Conservation (phyloP, 768 basidiomycete species). For the Tricholoma sp. region DNA sequence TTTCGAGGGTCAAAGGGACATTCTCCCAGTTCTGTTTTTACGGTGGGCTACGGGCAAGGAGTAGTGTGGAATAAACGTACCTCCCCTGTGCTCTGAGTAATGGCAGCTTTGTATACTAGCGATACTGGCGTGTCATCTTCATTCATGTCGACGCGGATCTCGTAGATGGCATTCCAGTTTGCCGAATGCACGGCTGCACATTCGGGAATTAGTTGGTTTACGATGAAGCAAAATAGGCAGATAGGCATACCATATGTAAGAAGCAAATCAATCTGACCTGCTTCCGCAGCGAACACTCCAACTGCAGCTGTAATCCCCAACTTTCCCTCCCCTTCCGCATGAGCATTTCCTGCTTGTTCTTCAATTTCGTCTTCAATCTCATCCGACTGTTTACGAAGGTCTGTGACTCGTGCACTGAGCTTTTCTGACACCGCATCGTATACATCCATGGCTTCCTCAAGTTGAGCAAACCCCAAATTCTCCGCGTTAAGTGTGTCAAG, state of each 20-base stretch:
- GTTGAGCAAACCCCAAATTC: conserved; percentile 12
- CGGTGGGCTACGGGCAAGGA: not conserved
- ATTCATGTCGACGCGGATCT: conserved; percentile 39
- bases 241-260: not conserved
- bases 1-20: conserved; percentile 30
- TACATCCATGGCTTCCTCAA: not conserved
- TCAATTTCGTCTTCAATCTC: not conserved
- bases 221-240: not conserved
- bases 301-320: not conserved
- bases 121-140: conserved; percentile 31
- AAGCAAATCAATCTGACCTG: not conserved
- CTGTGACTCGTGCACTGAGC: not conserved
- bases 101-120: conserved; percentile 36
- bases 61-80: conserved; percentile 12
- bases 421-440: not conserved
- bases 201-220: not conserved
- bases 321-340: not conserved
- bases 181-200: conserved; percentile 30
- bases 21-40: conserved; percentile 12
- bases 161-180: conserved; percentile 27
- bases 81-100: conserved; percentile 39
- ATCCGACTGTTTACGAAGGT: not conserved
- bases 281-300: not conserved
- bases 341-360: not conserved
- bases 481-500: conserved; percentile 22